Evolutionary conservation across 2,329 filamentous ascomycete genomes (phyloP), one percentile per base, ranked within the genome.

Genomic region (Colletotrichum truncatum): DNA sequence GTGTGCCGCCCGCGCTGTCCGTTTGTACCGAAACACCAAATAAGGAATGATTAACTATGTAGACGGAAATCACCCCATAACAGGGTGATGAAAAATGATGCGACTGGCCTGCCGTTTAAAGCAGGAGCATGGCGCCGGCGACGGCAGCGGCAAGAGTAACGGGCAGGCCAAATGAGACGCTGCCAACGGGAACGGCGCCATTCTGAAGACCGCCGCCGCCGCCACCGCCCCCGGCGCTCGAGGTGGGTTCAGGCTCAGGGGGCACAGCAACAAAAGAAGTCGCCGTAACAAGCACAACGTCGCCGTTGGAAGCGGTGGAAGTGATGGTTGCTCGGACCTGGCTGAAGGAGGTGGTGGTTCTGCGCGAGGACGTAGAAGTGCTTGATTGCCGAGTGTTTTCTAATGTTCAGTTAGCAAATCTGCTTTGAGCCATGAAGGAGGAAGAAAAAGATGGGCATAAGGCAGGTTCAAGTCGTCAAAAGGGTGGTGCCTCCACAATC

Each of bases 191-290:
- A 67, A 66, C 16, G 25, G 76, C 79, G 4, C 70, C 75, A 67
- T 78, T 79, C 68, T 82, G 80, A 28, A 82, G 72, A 28, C 72
- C 73, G 34, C 79, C 75, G 39, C 73, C 10, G 48, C 57, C 28
- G 56, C 48, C 16, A 43, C 63, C 34, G 28, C 56, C 49, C 16
- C 28, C 69, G 62, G 70, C 61, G 21, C 67, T 67, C 14, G 67
- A 66, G n/a, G 74, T 73, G 9, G 75, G 58, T 28, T 73, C 68
- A 21, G 72, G 68, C 1, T 77, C 74, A 2, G 81, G 79, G 10
- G 79, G 75, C 38, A 82, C 80, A 21, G 76, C 79, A 3, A 86
- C 83, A 71, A 77, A 83, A 0, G 82, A 83, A 1, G 84, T 86
- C n/a, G 78, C 78, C 10, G 83, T 85, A 51, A 85, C 73, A 11